Conservation (phyloP, 306 rosid species). For the Quercus engelmannii region DNA sequence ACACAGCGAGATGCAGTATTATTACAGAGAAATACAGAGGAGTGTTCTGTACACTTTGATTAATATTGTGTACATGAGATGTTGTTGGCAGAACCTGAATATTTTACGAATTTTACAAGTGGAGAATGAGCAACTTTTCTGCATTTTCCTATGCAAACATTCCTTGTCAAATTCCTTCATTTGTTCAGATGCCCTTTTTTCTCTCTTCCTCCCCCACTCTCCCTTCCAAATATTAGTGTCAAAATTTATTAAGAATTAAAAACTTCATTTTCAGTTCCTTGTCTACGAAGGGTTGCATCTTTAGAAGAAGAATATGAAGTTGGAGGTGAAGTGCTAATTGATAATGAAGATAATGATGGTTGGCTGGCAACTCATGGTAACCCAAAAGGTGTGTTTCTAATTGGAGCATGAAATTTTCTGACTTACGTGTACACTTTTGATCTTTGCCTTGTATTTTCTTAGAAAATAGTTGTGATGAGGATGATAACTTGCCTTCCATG, state of each 20-base stretch:
- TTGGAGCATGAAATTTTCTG: not conserved
- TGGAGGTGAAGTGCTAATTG: slow-evolving; percentile 87
- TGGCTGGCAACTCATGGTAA: slow-evolving; percentile 98
- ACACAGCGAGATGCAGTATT: too few species aligned
- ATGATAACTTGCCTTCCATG: slow-evolving; percentile 80
- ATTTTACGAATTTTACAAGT: too few species aligned
- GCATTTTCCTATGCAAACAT: too few species aligned
- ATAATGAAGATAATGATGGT: slow-evolving; percentile 87
- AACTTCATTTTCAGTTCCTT: slow-evolving; percentile 64
- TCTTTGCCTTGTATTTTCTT: slow-evolving; percentile 18
- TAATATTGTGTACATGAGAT: too few species aligned
- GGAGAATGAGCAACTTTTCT: too few species aligned
- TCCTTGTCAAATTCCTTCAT: too few species aligned
- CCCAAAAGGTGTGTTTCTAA: slow-evolving; percentile 64
- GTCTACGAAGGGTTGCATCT: slow-evolving; percentile 86
- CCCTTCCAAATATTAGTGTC: not conserved
- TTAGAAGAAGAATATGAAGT: slow-evolving; percentile 98
- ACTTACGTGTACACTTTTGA: slow-evolving; percentile 3
- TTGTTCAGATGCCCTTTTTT: not conserved
- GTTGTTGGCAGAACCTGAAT: too few species aligned
- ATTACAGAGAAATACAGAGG: too few species aligned
- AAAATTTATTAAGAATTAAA: not conserved
- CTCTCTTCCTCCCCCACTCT: not conserved
- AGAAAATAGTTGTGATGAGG: slow-evolving; percentile 67
- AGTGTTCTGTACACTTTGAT: too few species aligned